Conservation (phyloP, 208 protist genomes). For the Lotmaria passim region DNA sequence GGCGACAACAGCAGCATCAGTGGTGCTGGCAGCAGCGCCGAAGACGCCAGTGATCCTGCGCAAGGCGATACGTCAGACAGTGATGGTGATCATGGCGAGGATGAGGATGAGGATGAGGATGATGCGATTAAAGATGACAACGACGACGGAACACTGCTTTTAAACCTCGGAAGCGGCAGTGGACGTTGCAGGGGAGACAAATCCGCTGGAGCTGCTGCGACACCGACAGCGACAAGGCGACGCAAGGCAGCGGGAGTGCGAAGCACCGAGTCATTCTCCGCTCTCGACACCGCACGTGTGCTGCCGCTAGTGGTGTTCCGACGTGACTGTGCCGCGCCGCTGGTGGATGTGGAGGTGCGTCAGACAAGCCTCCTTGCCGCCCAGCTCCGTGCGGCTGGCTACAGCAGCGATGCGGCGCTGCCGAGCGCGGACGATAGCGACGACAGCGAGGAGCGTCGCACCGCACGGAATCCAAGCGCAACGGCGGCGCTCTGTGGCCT, state of each 20-base stretch:
- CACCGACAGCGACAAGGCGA: neutral
- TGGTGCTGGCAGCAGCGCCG: neutral
- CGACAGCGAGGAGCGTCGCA: neutral
- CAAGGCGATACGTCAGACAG: neutral
- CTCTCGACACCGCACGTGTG: conserved; percentile 17
- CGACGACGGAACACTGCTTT: conserved; percentile 4
- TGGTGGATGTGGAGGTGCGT: conserved; percentile 32
- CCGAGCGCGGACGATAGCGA: neutral
- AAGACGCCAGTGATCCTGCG: neutral
- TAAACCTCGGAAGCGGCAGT: conserved; percentile 9
- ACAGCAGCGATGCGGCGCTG: neutral
- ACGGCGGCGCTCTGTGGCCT: conserved; percentile 14
- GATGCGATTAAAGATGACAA: no score
- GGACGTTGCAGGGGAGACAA: neutral
- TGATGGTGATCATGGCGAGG: no score
- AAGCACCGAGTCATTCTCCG: neutral
- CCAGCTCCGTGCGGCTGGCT: conserved; percentile 12
- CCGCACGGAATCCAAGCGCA: neutral
- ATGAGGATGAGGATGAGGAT: no score
- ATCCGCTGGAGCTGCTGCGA: neutral
- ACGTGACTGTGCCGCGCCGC: conserved; percentile 14
- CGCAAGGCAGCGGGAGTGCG: neutral
- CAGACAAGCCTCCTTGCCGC: conserved; percentile 13
- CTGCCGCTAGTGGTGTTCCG: conserved; percentile 26
- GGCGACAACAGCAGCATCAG: neutral